These are phyloP conservation scores for Cordyceps sp. DNA, from an alignment of 2,329 filamentous ascomycete species.

Conservation along the genomic window DNA sequence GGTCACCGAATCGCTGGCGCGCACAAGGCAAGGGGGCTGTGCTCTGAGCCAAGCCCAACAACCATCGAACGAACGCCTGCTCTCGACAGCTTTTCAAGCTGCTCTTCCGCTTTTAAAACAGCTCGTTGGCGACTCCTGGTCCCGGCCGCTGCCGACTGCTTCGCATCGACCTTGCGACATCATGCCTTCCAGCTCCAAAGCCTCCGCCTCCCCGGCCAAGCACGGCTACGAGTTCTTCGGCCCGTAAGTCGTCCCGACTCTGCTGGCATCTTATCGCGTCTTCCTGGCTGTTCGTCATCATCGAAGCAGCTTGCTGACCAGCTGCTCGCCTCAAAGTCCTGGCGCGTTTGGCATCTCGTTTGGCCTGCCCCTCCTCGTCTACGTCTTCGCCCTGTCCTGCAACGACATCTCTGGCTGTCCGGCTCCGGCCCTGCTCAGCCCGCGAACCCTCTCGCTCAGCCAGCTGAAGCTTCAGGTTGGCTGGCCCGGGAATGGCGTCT, in stretches of 20 bases:
- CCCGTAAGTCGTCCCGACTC: conserved; percentile 20
- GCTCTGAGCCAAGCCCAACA: too few species aligned
- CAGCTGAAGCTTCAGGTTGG: conserved; percentile 65
- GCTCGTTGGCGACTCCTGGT: too few species aligned
- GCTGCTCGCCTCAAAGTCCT: conserved; percentile 31
- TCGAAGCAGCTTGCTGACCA: not conserved
- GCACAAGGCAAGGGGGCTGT: too few species aligned
- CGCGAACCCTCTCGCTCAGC: conserved; percentile 52
- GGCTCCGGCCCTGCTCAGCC: conserved; percentile 61
- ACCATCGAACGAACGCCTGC: too few species aligned
- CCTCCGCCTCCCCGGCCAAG: conserved; percentile 9
- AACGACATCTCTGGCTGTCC: conserved; percentile 90
- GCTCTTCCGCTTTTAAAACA: too few species aligned
- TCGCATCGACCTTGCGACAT: not conserved
- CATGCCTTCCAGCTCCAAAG: conserved; percentile 9
- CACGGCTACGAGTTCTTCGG: conserved; percentile 36
- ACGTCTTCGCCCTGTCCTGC: conserved; percentile 68
- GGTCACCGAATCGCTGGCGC: too few species aligned
- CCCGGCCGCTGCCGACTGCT: too few species aligned
- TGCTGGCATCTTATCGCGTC: not conserved
- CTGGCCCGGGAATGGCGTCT: conserved; percentile 58
- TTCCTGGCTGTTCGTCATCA: too few species aligned
- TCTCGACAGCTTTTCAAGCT: too few species aligned
- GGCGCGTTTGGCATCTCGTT: conserved; percentile 68
- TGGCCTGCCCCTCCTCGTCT: conserved; percentile 63